A percentile compares a stretch with the other conserved stretches of the same genome.
These are phyloP conservation scores for Arthrinium phaeospermum DNA, from an alignment of 2,329 filamentous ascomycete species.

Conservation along the genomic window DNA sequence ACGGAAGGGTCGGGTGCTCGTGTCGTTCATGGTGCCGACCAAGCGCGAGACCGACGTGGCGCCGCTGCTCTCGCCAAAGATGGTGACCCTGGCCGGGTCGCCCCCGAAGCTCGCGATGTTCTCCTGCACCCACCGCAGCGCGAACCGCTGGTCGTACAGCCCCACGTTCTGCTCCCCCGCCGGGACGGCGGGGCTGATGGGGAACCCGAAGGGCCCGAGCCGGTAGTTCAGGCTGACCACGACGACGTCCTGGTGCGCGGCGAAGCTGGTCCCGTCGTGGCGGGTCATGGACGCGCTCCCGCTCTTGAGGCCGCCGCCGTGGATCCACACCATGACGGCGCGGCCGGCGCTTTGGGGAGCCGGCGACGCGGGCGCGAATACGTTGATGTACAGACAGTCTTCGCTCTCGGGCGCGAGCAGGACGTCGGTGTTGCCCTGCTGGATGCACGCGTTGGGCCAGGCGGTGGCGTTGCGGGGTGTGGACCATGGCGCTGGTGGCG, in stretches of 20 bases:
- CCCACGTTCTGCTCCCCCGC: constrained; percentile 62
- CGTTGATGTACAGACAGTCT: constrained; percentile 61
- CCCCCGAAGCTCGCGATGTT: constrained; percentile 60
- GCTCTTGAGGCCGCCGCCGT: constrained; percentile 50
- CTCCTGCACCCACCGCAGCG: constrained; percentile 58
- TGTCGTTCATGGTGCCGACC: constrained; percentile 51
- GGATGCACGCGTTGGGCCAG: constrained; percentile 55
- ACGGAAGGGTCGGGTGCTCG: constrained; percentile 50
- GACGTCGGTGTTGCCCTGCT: constrained; percentile 48
- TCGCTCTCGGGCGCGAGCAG: constrained; percentile 42
- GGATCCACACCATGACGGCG: constrained; percentile 52
- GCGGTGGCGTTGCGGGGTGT: constrained; percentile 48
- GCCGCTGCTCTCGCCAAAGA: constrained; percentile 60
- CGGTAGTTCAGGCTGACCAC: constrained; percentile 46
- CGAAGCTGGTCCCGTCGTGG: constrained; percentile 40
- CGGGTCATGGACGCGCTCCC: constrained; percentile 40
- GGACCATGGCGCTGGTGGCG: constrained; percentile 50
- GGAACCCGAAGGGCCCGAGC: constrained; percentile 52
- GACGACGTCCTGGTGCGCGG: constrained; percentile 48
- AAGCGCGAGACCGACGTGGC: neutral
- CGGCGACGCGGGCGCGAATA: constrained; percentile 53
- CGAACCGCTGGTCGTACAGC: constrained; percentile 56
- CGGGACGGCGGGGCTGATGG: constrained; percentile 50
- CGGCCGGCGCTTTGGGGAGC: constrained; percentile 30
- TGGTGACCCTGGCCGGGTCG: constrained; percentile 55